Evolutionary conservation across 1,284 basidiomycete genomes (phyloP), one percentile per base, ranked within the genome.

Genomic region (Grifola frondosa): DNA sequence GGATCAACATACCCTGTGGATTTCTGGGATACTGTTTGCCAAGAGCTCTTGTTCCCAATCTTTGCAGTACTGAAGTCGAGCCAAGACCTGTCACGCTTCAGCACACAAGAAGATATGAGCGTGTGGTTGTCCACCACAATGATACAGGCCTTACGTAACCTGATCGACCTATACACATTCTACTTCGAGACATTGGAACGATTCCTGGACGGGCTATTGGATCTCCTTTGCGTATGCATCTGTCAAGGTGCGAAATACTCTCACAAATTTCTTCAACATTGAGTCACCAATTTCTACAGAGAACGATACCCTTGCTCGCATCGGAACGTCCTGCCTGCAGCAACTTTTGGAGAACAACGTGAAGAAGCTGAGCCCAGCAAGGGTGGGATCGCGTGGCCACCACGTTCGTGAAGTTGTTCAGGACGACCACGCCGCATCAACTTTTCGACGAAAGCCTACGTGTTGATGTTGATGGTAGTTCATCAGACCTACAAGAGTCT

Each of bases 121-220:
- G 95, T 99, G 12, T 99, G 97, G 97, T 70, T 99, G 35, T 97
- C 94, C 31, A 98, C 97, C 7, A 99, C 97, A 2, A 95, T 99
- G 87, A 98, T 99, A 43, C 96, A 99, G 63, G 97, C 97, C 1
- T 75, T 99, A 44, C 82, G 97, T 25, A 92, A 98, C 66, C 75
- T 99, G 50, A 91, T 99, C 49, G 92, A 97, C 61, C 78, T 99
- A 16, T 99, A 97, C 67, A 97, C 97, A 2, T 91, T 83, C 69
- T 97, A 94, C 70, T 99, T 98, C 64, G 89, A 92, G 49, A 94
- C 86, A 10, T 68, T 99, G 55, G 92, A 96, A 59, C 79, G 87
- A 33, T 88, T 91, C 66, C 73, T 99, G 40, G 93, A 97, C 58
- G 92, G 93, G 15, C 70, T 99, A 31, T 65, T 99, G 49, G 95